Percentiles rank a stretch among this genome's conserved stretches.
Evolutionary conservation across 345 rosid genomes (phyloP).

Genomic region (Acer yangbiense): DNA sequence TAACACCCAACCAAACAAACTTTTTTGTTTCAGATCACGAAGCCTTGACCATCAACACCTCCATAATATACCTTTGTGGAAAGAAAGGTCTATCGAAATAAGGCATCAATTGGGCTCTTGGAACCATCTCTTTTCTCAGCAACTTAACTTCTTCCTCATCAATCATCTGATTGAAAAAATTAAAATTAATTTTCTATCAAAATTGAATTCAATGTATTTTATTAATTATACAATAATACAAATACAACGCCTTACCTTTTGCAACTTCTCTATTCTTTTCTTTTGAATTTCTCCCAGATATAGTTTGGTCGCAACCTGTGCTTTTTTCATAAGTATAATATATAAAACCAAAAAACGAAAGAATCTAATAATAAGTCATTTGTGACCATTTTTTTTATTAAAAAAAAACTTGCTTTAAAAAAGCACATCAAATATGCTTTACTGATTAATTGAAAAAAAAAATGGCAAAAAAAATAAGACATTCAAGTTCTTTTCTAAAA

Average conservation of each 20-base stretch:
- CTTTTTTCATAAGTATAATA: not conserved
- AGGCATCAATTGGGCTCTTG: constrained; percentile 89
- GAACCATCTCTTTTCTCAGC: constrained; percentile 85
- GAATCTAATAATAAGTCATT: too few species aligned
- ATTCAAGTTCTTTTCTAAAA: too few species aligned
- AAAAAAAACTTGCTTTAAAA: too few species aligned
- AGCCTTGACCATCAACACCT: too few species aligned
- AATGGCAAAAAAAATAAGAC: too few species aligned
- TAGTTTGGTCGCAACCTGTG: constrained; percentile 76
- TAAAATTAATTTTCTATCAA: not conserved
- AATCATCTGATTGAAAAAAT: constrained; percentile 48
- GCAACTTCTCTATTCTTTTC: constrained; percentile 61
- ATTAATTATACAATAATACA: too few species aligned
- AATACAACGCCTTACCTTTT: constrained; percentile 45
- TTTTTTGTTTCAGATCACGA: too few species aligned
- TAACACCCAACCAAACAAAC: too few species aligned
- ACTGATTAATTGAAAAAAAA: too few species aligned
- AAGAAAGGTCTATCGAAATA: constrained; percentile 72
- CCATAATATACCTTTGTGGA: constrained; percentile 58
- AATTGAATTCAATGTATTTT: not conserved
- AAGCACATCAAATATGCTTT: too few species aligned
- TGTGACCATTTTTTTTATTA: too few species aligned
- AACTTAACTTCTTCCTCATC: constrained; percentile 73
- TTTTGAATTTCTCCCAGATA: constrained; percentile 55
- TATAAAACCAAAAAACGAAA: not conserved